Conservation (phyloP, 192 early-diverging fungal species). For the Coemansia sp. region DNA sequence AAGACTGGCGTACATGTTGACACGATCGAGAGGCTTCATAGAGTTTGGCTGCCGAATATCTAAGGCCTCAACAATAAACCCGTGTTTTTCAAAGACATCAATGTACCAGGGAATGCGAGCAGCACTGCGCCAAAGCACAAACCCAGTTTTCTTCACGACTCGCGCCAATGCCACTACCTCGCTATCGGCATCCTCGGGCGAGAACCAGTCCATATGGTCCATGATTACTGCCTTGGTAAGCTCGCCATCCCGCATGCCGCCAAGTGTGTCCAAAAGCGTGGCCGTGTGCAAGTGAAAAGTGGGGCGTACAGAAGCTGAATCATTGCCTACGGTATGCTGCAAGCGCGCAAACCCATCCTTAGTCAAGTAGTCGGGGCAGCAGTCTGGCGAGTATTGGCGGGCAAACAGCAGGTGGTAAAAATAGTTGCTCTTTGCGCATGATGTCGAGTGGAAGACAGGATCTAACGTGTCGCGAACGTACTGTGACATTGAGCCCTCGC, state of each 20-base stretch:
- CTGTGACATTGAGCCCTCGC: constrained; percentile 76
- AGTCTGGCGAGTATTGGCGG: constrained; percentile 67
- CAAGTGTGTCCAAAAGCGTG: constrained; percentile 72
- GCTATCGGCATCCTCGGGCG: constrained; percentile 64
- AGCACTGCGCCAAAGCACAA: constrained; percentile 81
- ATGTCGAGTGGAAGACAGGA: constrained; percentile 65
- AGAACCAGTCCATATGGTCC: constrained; percentile 92
- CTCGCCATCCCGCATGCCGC: constrained; percentile 63
- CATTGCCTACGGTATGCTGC: constrained; percentile 19
- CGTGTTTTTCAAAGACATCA: constrained; percentile 67
- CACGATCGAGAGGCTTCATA: constrained; percentile 70
- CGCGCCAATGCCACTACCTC: constrained; percentile 71
- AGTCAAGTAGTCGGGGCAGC: constrained; percentile 77
- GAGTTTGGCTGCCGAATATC: constrained; percentile 70
- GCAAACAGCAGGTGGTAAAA: constrained; percentile 81
- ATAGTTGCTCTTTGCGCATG: constrained; percentile 76
- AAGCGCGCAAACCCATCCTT: constrained; percentile 68
- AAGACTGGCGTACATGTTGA: constrained; percentile 85
- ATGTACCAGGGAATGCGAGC: constrained; percentile 85
- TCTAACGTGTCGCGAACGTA: constrained; percentile 85
- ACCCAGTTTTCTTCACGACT: constrained; percentile 63
- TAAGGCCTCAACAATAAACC: constrained; percentile 68
- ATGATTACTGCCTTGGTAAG: constrained; percentile 78
- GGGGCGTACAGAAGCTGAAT: constrained; percentile 13
- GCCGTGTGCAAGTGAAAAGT: constrained; percentile 81